Base-by-base conservation (phyloP, 495 filamentous ascomycete species). In the Jackrogersella minutella region DNA sequence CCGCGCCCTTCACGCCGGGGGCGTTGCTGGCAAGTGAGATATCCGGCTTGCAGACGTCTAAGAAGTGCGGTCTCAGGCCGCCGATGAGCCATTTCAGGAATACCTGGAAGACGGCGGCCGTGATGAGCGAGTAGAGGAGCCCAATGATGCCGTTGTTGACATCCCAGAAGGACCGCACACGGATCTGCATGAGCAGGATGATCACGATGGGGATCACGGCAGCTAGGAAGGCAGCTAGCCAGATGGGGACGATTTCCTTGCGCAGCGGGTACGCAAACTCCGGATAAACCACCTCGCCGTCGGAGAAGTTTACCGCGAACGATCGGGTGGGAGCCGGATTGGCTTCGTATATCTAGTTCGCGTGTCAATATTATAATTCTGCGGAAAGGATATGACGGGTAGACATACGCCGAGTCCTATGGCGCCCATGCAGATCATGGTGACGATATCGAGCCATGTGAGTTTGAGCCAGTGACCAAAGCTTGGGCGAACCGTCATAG, bases 151-250 rank as follows among this genome's bases (percentile, higher is more conserved):
- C 87, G 60, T 88, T 88, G 74, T 88, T 89, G 49, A 81, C 72
- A 58, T 90, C 88, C 87, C 86, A 89, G 77, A 89, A 89, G 33
- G 81, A 85, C 40, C 85, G 82, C 31, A 87, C 79, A 8, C 87
- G 81, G 58, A 89, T 81, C 69, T 89, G 86, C 72, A 82, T 78
- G 40, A 84, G 67, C 7, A 84, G 75, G 71, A 90, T 83, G 64
- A 88, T 72, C 37, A 78, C 58, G 74, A 88, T 82, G 13, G 88
- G 87, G 50, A 87, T 71, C 1, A 88, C 58, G 19, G 80, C 66
- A 5, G 80, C 78, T 4, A 90, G 72, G 31, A 89, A 72, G 3
- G 85, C 87, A 6, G 86, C 82, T 0, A 78, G 71, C 73, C 82
- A 83, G 67, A 88, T 89, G 19, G 88, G 85, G 8, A 91, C 74